Evolutionary conservation across 306 rosid genomes (phyloP), one percentile per base, ranked within the genome.

Genomic region (Quercus engelmannii): DNA sequence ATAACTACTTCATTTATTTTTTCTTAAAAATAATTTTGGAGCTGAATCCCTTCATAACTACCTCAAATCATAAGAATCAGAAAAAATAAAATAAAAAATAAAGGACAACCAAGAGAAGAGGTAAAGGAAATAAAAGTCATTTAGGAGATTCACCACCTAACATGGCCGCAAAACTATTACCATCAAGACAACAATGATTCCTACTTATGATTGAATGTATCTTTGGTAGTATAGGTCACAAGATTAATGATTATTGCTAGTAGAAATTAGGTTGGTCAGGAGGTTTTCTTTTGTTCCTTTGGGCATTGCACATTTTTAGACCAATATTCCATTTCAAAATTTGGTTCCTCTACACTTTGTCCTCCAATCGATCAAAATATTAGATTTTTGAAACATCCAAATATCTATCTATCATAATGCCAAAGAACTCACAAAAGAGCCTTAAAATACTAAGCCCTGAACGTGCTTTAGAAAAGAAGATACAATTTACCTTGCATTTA

Each of bases 401-500:
- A n/a, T 59, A 23, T 8, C 28, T 9, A 23, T 59, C 23, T 23
- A 0, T 11, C 31, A 23, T 26, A 59, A 3, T 21, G 1, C 55
- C 69, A 63, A 38, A 11, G 8, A 63, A 43, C 15, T 6, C 31
- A 21, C 3, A 31, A 74, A 21, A 19, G 54, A 74, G 33, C 10
- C 69, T 58, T 38, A 30, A 75, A 43, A 2, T 18, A 54, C 28
- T 28, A n/a, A 77, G 67, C 59, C 35, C 69, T n/a, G 25, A 58
- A 56, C 55, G 13, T 78, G 54, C 26, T 25, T 38, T 20, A 28
- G 7, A 26, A 57, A 76, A 69, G 13, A 28, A 78, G n/a, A 76
- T 33, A 49, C 26, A 26, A 67, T 80, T 28, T 85, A 93, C 99
- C 98, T 95, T 95, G 98, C 99, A 95, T 80, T 93, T 95, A 59